These are phyloP conservation scores for Nicotiana benthamiana DNA, from an alignment of 257 asterid genomes.

Conservation along the genomic window DNA sequence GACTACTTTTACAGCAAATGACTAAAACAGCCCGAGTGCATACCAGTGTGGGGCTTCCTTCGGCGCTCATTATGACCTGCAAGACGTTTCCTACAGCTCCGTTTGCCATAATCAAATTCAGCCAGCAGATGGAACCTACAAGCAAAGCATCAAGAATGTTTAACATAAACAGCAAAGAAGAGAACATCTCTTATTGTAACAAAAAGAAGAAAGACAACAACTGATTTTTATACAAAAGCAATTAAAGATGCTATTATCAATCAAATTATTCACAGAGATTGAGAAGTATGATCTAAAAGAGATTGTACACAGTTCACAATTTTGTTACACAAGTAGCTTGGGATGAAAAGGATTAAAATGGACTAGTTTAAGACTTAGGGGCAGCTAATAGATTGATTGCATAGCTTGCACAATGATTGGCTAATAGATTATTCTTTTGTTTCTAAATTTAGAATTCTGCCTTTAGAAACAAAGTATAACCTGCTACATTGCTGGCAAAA, in stretches of 20 bases:
- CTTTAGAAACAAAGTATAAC: constrained; percentile 9
- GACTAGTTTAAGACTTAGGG: background rate
- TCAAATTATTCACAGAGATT: background rate
- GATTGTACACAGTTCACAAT: background rate
- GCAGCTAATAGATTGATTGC: background rate
- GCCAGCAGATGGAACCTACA: constrained; percentile 35
- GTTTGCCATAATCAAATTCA: constrained; percentile 48
- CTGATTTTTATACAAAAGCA: background rate
- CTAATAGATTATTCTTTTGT: too few species aligned
- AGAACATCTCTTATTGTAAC: background rate
- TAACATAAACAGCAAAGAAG: background rate
- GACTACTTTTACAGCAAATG: constrained; percentile 6
- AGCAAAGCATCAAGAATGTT: background rate
- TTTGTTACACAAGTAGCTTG: background rate
- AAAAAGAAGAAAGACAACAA: background rate
- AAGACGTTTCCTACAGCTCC: constrained; percentile 43
- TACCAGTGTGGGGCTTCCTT: constrained; percentile 29
- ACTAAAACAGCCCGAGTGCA: constrained; percentile 11
- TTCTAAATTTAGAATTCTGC: background rate
- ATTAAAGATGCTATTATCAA: background rate
- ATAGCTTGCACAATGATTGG: background rate
- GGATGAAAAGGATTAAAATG: background rate
- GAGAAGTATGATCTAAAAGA: background rate
- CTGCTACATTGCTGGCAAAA: constrained; percentile 55
- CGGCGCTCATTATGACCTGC: constrained; percentile 48